Evolutionary conservation across 2,329 filamentous ascomycete genomes (phyloP).

Genomic region (Phyllosticta ampelicida): DNA sequence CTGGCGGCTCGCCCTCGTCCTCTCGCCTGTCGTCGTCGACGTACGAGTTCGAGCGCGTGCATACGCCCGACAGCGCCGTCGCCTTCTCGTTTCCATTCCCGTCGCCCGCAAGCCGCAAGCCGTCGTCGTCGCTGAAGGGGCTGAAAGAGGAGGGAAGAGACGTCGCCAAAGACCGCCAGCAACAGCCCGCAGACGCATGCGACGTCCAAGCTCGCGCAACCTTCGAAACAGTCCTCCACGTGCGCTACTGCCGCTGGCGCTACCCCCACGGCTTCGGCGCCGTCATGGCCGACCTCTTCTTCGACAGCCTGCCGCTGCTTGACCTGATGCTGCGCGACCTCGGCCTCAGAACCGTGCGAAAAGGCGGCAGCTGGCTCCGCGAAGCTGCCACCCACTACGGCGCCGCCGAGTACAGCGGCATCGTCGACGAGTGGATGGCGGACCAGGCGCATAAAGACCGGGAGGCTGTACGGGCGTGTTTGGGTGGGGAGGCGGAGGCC

Average conservation of each 20-base stretch:
- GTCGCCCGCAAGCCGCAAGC: not conserved
- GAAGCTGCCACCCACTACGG: conserved; percentile 19
- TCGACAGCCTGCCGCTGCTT: conserved; percentile 21
- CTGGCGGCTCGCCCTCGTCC: not conserved
- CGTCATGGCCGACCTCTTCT: conserved; percentile 20
- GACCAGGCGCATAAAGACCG: not conserved
- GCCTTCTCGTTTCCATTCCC: not conserved
- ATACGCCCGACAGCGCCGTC: not conserved
- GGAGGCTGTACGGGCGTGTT: not conserved
- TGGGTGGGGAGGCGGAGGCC: not conserved
- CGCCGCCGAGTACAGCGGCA: conserved; percentile 18
- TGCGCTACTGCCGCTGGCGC: conserved; percentile 22
- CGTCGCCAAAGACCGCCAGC: not conserved
- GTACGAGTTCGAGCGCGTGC: not conserved
- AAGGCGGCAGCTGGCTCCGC: conserved; percentile 13
- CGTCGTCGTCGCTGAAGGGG: not conserved
- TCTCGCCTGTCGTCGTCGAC: not conserved
- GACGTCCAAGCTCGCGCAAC: not conserved
- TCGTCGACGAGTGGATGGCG: conserved; percentile 17
- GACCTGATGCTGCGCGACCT: conserved; percentile 4
- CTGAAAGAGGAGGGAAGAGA: not conserved
- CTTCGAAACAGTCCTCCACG: conserved; percentile 20
- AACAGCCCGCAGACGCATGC: not conserved
- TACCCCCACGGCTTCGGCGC: conserved; percentile 21
- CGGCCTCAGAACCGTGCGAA: conserved; percentile 14